Percentiles rank a stretch among this genome's conserved stretches.
Evolutionary conservation across 768 basidiomycete species (phyloP).

Genomic region (Botryobasidium botryosum): DNA sequence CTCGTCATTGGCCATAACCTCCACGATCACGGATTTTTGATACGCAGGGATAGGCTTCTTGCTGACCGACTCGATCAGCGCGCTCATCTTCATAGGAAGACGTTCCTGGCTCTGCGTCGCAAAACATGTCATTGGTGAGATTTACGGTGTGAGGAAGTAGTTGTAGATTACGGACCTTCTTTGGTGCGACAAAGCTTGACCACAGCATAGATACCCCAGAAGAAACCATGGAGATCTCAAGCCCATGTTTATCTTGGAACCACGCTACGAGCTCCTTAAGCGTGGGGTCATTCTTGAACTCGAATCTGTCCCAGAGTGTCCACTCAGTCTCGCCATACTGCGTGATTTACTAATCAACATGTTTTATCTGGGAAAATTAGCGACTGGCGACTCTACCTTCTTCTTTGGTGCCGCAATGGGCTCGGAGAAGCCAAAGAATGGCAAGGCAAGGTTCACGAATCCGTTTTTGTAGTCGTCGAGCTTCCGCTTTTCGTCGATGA

Average conservation of each 20-base stretch:
- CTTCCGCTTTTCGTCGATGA: constrained; percentile 89
- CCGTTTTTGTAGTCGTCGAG: constrained; percentile 96
- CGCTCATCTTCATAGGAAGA: constrained; percentile 75
- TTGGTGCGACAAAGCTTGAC: constrained; percentile 83
- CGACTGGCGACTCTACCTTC: constrained; percentile 28
- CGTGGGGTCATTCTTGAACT: constrained; percentile 78
- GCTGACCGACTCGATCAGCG: constrained; percentile 82
- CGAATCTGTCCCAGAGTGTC: constrained; percentile 98
- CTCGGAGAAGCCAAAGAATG: constrained; percentile 98
- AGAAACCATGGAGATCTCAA: constrained; percentile 89
- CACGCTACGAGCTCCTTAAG: constrained; percentile 67
- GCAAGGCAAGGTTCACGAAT: constrained; percentile 91
- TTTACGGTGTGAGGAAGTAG: constrained; percentile 1
- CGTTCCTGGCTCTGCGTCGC: constrained; percentile 65
- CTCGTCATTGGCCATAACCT: constrained; percentile 88
- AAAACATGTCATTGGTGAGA: not conserved
- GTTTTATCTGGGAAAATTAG: not conserved
- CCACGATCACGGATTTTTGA: constrained; percentile 71
- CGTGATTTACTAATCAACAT: not conserved
- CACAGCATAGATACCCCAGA: constrained; percentile 97
- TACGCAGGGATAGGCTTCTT: constrained; percentile 84
- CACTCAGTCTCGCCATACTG: constrained; percentile 72
- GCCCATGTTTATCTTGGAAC: constrained; percentile 71
- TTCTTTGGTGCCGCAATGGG: constrained; percentile 79
- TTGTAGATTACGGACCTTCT: constrained; percentile 47